A percentile compares a stretch with the other conserved stretches of the same genome.
Conservation (phyloP, 169 alveolate species). For the Eimeria necatrix region DNA sequence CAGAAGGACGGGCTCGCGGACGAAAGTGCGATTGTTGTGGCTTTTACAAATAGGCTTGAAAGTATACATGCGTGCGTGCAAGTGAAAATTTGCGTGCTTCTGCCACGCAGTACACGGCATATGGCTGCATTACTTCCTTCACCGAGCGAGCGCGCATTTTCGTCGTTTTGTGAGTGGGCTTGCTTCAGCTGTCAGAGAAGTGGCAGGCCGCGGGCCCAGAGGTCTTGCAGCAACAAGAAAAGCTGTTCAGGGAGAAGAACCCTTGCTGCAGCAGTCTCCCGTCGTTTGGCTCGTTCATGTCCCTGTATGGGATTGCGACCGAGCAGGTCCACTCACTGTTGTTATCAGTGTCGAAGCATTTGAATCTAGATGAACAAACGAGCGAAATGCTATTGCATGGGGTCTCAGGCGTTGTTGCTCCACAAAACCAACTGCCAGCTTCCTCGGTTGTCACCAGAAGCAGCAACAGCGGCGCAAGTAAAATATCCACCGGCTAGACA, state of each 20-base stretch:
- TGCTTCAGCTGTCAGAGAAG: constrained; percentile 60
- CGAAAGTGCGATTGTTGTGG: not conserved
- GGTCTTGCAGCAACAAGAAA: constrained; percentile 71
- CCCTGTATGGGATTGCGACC: constrained; percentile 74
- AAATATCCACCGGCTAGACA: not conserved
- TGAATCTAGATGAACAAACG: constrained; percentile 62
- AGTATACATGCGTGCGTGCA: not conserved
- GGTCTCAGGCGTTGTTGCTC: constrained; percentile 1
- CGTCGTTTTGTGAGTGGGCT: not conserved
- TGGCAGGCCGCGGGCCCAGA: constrained; percentile 73
- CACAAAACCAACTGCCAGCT: not conserved
- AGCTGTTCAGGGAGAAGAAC: constrained; percentile 58
- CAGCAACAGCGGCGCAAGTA: not conserved
- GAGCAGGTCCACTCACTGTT: constrained; percentile 75
- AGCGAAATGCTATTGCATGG: constrained; percentile 63
- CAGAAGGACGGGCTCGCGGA: not conserved
- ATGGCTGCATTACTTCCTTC: not conserved
- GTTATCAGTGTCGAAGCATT: constrained; percentile 47
- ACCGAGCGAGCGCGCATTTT: not conserved
- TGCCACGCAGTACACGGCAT: not conserved
- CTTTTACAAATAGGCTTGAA: no score
- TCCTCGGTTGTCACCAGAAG: not conserved
- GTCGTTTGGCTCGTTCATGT: constrained; percentile 75
- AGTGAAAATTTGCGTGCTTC: not conserved
- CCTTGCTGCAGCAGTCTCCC: constrained; percentile 77